Conservation (phyloP, 2,329 filamentous ascomycete genomes). For the Paecilomyces formosus region DNA sequence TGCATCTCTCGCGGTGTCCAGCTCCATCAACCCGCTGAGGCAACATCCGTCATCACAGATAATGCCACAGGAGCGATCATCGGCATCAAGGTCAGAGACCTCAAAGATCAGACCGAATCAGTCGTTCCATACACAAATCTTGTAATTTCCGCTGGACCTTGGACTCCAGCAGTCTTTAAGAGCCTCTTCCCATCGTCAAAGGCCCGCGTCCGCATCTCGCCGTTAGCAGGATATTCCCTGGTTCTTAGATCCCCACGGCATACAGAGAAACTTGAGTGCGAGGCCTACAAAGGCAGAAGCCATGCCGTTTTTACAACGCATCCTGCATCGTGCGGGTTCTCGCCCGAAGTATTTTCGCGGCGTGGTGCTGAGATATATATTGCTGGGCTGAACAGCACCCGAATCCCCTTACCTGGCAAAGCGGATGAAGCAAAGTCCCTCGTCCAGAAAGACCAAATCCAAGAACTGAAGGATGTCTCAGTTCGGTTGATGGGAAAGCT, state of each 20-base stretch:
- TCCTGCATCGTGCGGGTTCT: constrained; percentile 46
- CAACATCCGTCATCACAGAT: constrained; percentile 47
- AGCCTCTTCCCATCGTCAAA: constrained; percentile 54
- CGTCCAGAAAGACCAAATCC: constrained; percentile 37
- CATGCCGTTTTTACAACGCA: constrained; percentile 64
- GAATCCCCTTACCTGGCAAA: constrained; percentile 52
- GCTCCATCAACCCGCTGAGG: constrained; percentile 57
- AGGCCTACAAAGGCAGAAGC: constrained; percentile 41
- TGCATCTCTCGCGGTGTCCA: constrained; percentile 55
- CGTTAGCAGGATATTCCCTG: constrained; percentile 65
- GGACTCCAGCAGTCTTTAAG: constrained; percentile 60
- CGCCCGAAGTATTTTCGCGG: constrained; percentile 64
- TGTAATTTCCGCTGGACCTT: constrained; percentile 62
- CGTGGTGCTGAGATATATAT: constrained; percentile 63
- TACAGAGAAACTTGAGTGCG: constrained; percentile 20
- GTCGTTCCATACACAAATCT: constrained; percentile 56
- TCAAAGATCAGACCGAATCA: constrained; percentile 16
- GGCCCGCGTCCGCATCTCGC: constrained; percentile 49
- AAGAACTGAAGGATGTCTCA: constrained; percentile 22
- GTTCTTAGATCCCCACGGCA: constrained; percentile 54
- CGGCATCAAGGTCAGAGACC: constrained; percentile 45
- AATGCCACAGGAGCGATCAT: constrained; percentile 41
- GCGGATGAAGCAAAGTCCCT: constrained; percentile 32
- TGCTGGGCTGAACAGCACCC: constrained; percentile 60
- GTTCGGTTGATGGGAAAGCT: constrained; percentile 27